phyloP scores from a whole-genome alignment of 2,329 filamentous ascomycete genomes.

The Clarireedia sp. region DNA sequence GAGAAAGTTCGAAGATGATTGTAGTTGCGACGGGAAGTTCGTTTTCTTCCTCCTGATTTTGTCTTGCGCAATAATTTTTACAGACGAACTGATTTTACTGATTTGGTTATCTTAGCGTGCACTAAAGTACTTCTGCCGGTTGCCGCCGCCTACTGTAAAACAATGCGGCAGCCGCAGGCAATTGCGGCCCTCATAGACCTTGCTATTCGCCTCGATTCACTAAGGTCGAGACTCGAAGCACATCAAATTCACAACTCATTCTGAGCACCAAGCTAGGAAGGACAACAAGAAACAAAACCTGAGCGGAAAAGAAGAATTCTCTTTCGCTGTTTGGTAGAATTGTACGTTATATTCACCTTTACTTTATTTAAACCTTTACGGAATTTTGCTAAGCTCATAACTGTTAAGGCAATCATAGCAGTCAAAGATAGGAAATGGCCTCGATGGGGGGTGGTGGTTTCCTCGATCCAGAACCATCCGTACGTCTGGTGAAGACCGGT shows the following conservation, averaged over 20 bases:
- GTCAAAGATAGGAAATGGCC: constrained; percentile 22
- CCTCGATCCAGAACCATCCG: constrained; percentile 25
- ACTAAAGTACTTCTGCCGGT: not conserved
- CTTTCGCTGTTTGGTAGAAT: not conserved
- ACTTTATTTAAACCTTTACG: too few species aligned
- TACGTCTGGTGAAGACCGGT: constrained; percentile 21
- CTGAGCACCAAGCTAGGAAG: not conserved
- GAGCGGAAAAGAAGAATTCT: not conserved
- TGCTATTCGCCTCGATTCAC: too few species aligned
- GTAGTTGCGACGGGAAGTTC: too few species aligned
- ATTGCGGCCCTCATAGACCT: too few species aligned
- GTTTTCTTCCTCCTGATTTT: too few species aligned
- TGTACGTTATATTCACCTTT: not conserved
- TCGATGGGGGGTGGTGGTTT: constrained; percentile 26
- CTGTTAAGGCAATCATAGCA: not conserved
- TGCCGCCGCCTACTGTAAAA: not conserved
- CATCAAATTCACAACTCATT: not conserved
- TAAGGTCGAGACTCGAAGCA: not conserved
- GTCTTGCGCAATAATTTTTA: not conserved
- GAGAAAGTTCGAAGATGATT: not conserved
- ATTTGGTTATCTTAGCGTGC: constrained; percentile 9
- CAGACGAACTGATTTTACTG: not conserved
- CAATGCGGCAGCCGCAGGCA: not conserved
- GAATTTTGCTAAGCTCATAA: not conserved
- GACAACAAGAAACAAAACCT: not conserved